Conservation (phyloP, 306 rosid species). For the Geum urbanum region DNA sequence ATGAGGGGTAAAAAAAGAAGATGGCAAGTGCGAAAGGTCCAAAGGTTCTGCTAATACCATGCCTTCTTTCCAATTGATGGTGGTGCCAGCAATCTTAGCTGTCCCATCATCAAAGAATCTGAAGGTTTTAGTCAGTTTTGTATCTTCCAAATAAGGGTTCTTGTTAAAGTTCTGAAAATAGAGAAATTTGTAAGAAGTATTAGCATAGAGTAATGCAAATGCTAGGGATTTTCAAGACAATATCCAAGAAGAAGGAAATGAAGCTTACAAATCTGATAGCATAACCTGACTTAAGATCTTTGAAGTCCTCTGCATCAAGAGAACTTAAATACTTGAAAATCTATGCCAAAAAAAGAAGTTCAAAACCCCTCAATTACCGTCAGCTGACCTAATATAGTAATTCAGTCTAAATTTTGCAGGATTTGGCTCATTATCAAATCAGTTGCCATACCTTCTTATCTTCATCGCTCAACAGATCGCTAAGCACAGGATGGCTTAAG, state of each 20-base stretch:
- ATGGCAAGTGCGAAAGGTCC: background rate
- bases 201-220: conserved; percentile 5
- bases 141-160: conserved; percentile 61
- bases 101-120: conserved; percentile 54
- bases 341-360: conserved; percentile 32
- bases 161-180: conserved; percentile 49
- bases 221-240: background rate
- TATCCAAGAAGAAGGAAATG: conserved; percentile 2
- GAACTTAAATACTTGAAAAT: conserved; percentile 54
- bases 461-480: conserved; percentile 55
- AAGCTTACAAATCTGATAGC: conserved; percentile 61
- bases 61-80: conserved; percentile 69
- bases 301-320: conserved; percentile 58
- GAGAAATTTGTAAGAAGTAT: background rate
- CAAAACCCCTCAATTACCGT: conserved; percentile 5
- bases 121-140: conserved; percentile 51
- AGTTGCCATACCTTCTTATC: conserved; percentile 53
- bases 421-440: conserved; percentile 10
- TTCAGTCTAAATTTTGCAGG: background rate
- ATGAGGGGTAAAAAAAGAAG: background rate
- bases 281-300: conserved; percentile 57
- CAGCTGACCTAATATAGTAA: conserved; percentile 9
- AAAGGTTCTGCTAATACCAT: conserved; percentile 34
- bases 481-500: conserved; percentile 81
- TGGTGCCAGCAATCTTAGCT: conserved; percentile 46